Conservation (phyloP, 768 basidiomycete species). For the Boletus patriciae region DNA sequence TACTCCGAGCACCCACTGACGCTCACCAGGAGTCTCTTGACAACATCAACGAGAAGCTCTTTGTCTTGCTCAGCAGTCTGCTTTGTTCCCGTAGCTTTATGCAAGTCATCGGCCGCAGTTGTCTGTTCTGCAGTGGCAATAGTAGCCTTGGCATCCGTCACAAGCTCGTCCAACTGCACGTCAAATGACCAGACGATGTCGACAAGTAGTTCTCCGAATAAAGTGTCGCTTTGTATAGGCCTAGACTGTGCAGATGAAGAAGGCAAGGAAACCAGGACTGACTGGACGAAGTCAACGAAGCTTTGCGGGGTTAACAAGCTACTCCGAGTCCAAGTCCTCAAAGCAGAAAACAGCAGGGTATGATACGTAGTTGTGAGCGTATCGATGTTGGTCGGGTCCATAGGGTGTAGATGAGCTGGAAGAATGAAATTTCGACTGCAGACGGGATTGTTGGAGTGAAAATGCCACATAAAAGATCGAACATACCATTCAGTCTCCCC, state of each 20-base stretch:
- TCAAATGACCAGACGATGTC: slow-evolving; percentile 85
- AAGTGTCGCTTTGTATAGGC: slow-evolving; percentile 40
- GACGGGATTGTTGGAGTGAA: slow-evolving; percentile 15
- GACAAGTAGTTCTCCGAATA: slow-evolving; percentile 69
- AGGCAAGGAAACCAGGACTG: slow-evolving; percentile 59
- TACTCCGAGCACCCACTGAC: background rate
- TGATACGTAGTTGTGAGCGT: slow-evolving; percentile 67
- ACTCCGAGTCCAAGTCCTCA: slow-evolving; percentile 55
- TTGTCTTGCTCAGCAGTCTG: slow-evolving; percentile 63
- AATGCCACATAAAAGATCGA: slow-evolving; percentile 17
- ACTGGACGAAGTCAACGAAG: slow-evolving; percentile 65
- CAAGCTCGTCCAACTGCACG: slow-evolving; percentile 68
- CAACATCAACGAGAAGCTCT: slow-evolving; percentile 53
- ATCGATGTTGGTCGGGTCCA: slow-evolving; percentile 52
- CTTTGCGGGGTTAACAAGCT: slow-evolving; percentile 46
- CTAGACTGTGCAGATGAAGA: slow-evolving; percentile 52
- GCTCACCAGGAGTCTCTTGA: slow-evolving; percentile 60
- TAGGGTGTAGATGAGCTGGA: slow-evolving; percentile 58
- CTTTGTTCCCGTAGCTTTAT: slow-evolving; percentile 45
- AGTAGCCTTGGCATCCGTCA: slow-evolving; percentile 52
- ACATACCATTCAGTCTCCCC: slow-evolving; percentile 66
- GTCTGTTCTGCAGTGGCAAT: slow-evolving; percentile 35
- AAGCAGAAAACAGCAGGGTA: slow-evolving; percentile 58
- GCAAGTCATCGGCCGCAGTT: slow-evolving; percentile 22
- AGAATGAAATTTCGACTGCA: slow-evolving; percentile 61